These are phyloP conservation scores for Calycina marina DNA, from an alignment of 2,329 filamentous ascomycete species.

Conservation along the genomic window DNA sequence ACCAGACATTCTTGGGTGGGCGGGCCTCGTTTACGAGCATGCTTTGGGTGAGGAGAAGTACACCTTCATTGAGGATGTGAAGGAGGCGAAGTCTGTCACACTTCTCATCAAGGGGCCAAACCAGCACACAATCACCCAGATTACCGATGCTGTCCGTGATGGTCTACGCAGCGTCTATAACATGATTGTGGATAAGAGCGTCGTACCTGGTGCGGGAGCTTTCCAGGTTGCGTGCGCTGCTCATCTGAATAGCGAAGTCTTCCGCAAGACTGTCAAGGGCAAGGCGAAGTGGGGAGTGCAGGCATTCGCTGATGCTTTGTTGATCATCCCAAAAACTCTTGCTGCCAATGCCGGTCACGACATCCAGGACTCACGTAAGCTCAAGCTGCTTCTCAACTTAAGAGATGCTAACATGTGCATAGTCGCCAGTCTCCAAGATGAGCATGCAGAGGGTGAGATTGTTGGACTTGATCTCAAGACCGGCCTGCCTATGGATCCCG, in stretches of 20 bases:
- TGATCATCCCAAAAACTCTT: conserved; percentile 94
- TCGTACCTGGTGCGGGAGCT: conserved; percentile 85
- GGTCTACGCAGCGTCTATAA: conserved; percentile 96
- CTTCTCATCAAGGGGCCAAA: conserved; percentile 97
- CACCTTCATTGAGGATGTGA: conserved; percentile 97
- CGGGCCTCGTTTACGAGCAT: conserved; percentile 92
- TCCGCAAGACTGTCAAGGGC: conserved; percentile 84
- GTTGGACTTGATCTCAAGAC: conserved; percentile 78
- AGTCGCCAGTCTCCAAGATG: conserved; percentile 82
- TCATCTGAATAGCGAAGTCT: conserved; percentile 74
- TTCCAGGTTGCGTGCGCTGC: conserved; percentile 90
- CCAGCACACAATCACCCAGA: conserved; percentile 88
- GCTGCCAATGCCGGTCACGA: conserved; percentile 94
- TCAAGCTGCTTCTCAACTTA: conserved; percentile 7
- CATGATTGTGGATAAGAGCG: conserved; percentile 95
- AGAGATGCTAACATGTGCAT: conserved; percentile 11
- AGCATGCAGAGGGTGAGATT: conserved; percentile 66
- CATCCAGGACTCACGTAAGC: conserved; percentile 84
- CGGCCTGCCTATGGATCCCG: conserved; percentile 89
- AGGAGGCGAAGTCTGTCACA: conserved; percentile 96
- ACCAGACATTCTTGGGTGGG: conserved; percentile 85
- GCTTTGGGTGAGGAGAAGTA: conserved; percentile 97
- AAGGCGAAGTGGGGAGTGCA: conserved; percentile 94
- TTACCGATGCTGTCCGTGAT: conserved; percentile 91
- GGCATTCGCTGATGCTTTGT: conserved; percentile 85